Percentiles rank a stretch among this genome's conserved stretches.
phyloP scores from a whole-genome alignment of 768 basidiomycete species.

The Megacollybia marginata region DNA sequence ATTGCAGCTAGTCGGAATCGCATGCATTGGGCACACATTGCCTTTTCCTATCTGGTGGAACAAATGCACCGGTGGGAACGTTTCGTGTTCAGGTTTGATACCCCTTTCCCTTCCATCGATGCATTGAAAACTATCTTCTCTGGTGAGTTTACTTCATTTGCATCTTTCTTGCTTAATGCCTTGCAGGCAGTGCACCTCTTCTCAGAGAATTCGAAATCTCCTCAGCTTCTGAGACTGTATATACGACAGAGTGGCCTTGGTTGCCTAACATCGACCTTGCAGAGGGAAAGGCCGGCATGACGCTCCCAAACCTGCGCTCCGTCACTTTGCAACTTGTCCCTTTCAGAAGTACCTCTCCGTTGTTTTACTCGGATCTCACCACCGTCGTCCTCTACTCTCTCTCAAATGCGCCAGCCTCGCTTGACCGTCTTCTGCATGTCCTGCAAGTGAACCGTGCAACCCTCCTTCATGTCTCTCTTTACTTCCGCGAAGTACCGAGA shows the following conservation, averaged over 20 bases:
- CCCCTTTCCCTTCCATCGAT: slow-evolving; percentile 64
- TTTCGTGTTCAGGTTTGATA: slow-evolving; percentile 75
- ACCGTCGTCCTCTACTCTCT: slow-evolving; percentile 60
- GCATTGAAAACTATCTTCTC: slow-evolving; percentile 71
- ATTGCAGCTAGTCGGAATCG: not conserved
- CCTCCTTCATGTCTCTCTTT: slow-evolving; percentile 49
- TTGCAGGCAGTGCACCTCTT: slow-evolving; percentile 62
- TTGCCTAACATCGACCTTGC: slow-evolving; percentile 15
- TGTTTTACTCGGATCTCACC: slow-evolving; percentile 53
- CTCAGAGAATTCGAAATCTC: slow-evolving; percentile 75
- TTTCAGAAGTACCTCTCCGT: slow-evolving; percentile 72
- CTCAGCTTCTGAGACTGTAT: slow-evolving; percentile 54
- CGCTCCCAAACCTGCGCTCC: slow-evolving; percentile 35
- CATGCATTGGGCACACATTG: slow-evolving; percentile 66
- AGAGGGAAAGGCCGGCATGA: no score
- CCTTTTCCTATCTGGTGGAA: slow-evolving; percentile 69
- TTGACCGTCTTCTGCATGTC: slow-evolving; percentile 66
- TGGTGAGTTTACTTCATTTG: slow-evolving; percentile 20
- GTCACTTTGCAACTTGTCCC: slow-evolving; percentile 67
- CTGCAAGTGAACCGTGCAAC: slow-evolving; percentile 46
- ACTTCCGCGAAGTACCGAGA: slow-evolving; percentile 54
- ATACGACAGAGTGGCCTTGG: slow-evolving; percentile 62
- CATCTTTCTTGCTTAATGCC: slow-evolving; percentile 1
- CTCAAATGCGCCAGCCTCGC: slow-evolving; percentile 50
- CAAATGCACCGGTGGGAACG: slow-evolving; percentile 81